Evolutionary conservation across 2,329 filamentous ascomycete species (phyloP).

Genomic region (Cercospora beticola): DNA sequence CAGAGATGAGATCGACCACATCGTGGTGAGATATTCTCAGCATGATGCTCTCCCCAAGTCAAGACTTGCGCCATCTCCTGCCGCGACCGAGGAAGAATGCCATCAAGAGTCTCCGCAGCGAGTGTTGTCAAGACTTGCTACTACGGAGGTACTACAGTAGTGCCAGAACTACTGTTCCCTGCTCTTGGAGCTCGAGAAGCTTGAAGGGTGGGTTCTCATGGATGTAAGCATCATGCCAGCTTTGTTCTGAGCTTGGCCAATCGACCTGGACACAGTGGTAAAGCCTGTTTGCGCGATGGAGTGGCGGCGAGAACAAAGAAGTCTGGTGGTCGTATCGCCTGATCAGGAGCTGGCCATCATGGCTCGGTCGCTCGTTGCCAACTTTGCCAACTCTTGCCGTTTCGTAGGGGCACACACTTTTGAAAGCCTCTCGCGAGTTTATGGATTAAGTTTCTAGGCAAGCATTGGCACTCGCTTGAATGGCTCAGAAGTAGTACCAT

Average conservation of each 20-base stretch:
- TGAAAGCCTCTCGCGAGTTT: not conserved
- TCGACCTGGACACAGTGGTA: not conserved
- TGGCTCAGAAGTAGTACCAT: not conserved
- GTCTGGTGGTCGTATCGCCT: not conserved
- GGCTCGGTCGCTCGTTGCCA: not conserved
- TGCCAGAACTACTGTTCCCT: not conserved
- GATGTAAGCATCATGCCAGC: conserved; percentile 7
- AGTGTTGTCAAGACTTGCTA: not conserved
- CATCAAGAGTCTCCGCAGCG: not conserved
- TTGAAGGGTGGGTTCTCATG: not conserved
- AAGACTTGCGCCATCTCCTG: not conserved
- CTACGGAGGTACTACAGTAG: not conserved
- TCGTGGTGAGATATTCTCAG: not conserved
- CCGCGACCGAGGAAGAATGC: not conserved
- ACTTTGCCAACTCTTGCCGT: conserved; percentile 1
- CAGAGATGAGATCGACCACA: not conserved
- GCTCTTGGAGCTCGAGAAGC: not conserved
- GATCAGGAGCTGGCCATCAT: not conserved
- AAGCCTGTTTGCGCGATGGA: not conserved
- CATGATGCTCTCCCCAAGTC: not conserved
- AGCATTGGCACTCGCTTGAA: conserved; percentile 1
- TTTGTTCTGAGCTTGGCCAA: not conserved
- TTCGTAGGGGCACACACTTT: not conserved
- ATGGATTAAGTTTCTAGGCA: not conserved
- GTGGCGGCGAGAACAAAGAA: not conserved